Evolutionary conservation across 306 rosid genomes (phyloP).

Genomic region (Glycine latifolia): DNA sequence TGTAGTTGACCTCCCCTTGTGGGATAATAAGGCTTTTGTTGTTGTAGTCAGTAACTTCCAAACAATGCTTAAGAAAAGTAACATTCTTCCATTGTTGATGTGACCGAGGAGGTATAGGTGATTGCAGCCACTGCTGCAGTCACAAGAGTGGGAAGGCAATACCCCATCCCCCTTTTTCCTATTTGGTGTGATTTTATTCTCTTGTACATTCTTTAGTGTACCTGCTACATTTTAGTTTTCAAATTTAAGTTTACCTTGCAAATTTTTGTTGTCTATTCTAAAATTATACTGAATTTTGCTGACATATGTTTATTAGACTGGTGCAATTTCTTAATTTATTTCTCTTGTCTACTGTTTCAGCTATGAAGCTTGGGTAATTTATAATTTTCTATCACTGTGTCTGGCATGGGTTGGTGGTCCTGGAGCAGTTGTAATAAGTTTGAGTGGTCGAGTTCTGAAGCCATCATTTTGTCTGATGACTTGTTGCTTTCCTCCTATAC

Average conservation of each 20-base stretch:
- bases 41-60: not conserved
- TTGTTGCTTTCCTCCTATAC: conserved; percentile 89
- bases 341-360: conserved; percentile 57
- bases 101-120: conserved; percentile 8
- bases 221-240: not conserved
- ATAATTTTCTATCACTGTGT: conserved; percentile 88
- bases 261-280: conserved; percentile 40
- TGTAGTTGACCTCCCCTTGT: not conserved
- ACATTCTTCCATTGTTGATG: conserved; percentile 13
- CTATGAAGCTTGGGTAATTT: conserved; percentile 98
- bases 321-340: conserved; percentile 25
- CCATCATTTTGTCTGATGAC: conserved; percentile 90
- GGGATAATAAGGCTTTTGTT: not conserved
- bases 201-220: conserved; percentile 18
- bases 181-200: conserved; percentile 15
- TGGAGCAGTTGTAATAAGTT: conserved; percentile 94
- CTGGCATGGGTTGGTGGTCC: conserved; percentile 99
- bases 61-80: conserved; percentile 24
- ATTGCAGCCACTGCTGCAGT: not conserved
- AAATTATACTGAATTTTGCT: conserved; percentile 21
- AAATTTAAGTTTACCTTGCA: conserved; percentile 12
- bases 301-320: conserved; percentile 1
- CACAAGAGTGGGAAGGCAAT: conserved; percentile 26
- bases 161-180: not conserved
- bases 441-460: conserved; percentile 86